Evolutionary conservation across 768 basidiomycete genomes (phyloP).

Genomic region (Pulveroboletus sp.): DNA sequence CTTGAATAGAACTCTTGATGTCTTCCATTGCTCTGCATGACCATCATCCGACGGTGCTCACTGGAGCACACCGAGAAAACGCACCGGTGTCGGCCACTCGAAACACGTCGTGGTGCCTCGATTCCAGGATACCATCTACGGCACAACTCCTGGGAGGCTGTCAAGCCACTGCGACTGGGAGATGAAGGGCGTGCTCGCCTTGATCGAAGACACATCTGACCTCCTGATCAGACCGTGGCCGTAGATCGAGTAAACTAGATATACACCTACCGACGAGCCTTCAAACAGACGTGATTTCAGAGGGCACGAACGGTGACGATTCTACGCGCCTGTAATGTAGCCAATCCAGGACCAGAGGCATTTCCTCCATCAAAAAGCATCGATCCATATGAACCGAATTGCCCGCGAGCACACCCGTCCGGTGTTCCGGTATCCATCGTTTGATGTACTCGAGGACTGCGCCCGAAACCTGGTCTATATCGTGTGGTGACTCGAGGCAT

Average conservation of each 20-base stretch:
- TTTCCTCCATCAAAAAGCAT: slow-evolving; percentile 64
- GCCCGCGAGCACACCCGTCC: slow-evolving; percentile 72
- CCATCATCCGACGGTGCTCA: background rate
- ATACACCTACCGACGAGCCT: slow-evolving; percentile 65
- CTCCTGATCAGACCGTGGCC: background rate
- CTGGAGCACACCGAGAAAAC: slow-evolving; percentile 3
- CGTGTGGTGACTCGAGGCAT: slow-evolving; percentile 62
- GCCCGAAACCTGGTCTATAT: slow-evolving; percentile 53
- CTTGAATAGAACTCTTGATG: slow-evolving; percentile 70
- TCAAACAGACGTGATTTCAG: background rate
- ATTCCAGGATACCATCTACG: slow-evolving; percentile 59
- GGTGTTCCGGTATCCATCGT: slow-evolving; percentile 70
- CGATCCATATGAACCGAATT: slow-evolving; percentile 83
- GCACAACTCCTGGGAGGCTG: slow-evolving; percentile 52
- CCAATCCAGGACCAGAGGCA: slow-evolving; percentile 78
- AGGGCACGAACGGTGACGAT: background rate
- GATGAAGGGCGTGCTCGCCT: slow-evolving; percentile 36
- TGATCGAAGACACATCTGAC: slow-evolving; percentile 79
- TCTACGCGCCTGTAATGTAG: slow-evolving; percentile 67
- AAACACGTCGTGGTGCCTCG: slow-evolving; percentile 18
- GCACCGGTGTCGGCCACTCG: slow-evolving; percentile 56
- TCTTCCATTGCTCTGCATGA: slow-evolving; percentile 71
- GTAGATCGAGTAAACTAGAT: background rate
- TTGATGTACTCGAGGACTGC: slow-evolving; percentile 74
- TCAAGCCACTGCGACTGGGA: background rate